Evolutionary conservation across 1,139 yeast species (phyloP).

Genomic region (Candida sojae): DNA sequence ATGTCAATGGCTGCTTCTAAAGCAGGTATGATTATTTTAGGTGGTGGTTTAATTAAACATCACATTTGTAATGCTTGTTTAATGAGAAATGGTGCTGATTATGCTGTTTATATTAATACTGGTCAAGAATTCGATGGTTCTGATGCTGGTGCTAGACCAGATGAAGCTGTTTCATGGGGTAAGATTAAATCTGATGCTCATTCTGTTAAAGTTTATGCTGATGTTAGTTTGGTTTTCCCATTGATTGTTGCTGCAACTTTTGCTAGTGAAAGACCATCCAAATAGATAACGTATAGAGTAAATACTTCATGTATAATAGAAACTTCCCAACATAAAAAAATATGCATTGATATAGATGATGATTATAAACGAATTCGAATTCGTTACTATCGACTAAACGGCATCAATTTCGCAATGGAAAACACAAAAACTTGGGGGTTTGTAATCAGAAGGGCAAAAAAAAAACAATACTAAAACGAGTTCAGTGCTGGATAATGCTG

Average conservation of each 20-base stretch:
- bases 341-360: no score
- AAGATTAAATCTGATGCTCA: constrained; percentile 93
- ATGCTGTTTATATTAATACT: constrained; percentile 94
- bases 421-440: neutral
- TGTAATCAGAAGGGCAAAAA: neutral
- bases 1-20: constrained; percentile 93
- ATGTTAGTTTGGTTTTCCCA: constrained; percentile 95
- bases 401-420: neutral
- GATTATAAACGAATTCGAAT: no score
- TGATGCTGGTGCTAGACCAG: constrained; percentile 99
- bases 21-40: constrained; percentile 95
- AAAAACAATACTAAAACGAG: no score
- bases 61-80: constrained; percentile 97
- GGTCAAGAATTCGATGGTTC: constrained; percentile 99
- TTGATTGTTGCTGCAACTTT: constrained; percentile 96
- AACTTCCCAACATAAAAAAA: no score
- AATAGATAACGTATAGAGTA: neutral
- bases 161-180: constrained; percentile 99
- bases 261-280: constrained; percentile 50
- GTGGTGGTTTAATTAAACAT: constrained; percentile 96
- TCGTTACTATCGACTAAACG: neutral
- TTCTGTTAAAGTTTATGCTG: constrained; percentile 90
- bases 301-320: neutral
- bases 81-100: constrained; percentile 99
- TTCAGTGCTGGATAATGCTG: neutral